These are phyloP conservation scores for Ceratocystis cacaofunesta DNA, from an alignment of 2,329 filamentous ascomycete species.

Conservation along the genomic window DNA sequence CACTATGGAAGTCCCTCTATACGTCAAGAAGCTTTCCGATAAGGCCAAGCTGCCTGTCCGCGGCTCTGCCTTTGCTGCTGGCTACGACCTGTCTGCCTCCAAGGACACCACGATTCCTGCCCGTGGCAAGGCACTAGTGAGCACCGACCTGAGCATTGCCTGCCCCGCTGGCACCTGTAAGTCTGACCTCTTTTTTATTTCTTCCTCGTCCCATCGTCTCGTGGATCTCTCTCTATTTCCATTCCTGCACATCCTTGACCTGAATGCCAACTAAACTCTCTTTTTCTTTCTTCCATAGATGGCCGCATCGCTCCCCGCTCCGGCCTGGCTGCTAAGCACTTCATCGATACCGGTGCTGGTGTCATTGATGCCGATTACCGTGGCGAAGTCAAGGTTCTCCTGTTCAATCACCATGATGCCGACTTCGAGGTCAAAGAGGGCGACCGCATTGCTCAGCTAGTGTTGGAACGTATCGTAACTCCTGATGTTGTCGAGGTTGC, in stretches of 20 bases:
- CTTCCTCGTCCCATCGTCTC: not conserved
- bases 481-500: conserved; percentile 83
- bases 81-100: conserved; percentile 83
- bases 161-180: conserved; percentile 80
- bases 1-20: conserved; percentile 34
- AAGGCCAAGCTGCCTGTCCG: conserved; percentile 73
- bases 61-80: conserved; percentile 77
- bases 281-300: conserved; percentile 35
- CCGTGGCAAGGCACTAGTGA: conserved; percentile 70
- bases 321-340: conserved; percentile 84
- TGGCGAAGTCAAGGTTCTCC: conserved; percentile 80
- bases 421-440: conserved; percentile 74
- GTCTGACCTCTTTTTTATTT: conserved; percentile 23
- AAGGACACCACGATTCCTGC: conserved; percentile 62
- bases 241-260: not conserved
- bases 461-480: conserved; percentile 87
- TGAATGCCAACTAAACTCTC: not conserved
- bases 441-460: conserved; percentile 83
- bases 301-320: conserved; percentile 81
- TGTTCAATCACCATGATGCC: conserved; percentile 78
- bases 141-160: conserved; percentile 82
- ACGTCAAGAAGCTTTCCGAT: conserved; percentile 75
- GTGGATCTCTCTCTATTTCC: not conserved
- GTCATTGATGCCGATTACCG: conserved; percentile 98
- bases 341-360: conserved; percentile 89